A percentile compares a stretch with the other conserved stretches of the same genome.
These are phyloP conservation scores for Arabidopsis lyrata DNA, from an alignment of 441 rosid species.

Conservation along the genomic window DNA sequence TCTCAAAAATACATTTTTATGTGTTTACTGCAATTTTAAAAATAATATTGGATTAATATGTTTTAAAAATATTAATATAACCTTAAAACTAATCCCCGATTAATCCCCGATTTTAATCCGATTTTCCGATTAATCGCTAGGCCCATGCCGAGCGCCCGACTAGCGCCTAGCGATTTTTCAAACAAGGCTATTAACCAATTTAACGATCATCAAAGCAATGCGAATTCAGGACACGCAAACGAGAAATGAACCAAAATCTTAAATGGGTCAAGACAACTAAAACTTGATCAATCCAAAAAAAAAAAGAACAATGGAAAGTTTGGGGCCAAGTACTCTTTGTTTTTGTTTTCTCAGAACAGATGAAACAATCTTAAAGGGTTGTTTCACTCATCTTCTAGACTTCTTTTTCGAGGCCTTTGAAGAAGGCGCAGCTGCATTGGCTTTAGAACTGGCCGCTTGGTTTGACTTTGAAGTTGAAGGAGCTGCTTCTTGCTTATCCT, in stretches of 20 bases:
- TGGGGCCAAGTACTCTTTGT: background rate
- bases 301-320: background rate
- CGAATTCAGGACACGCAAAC: background rate
- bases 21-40: too few relatives aligned
- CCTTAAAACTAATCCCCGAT: too few relatives aligned
- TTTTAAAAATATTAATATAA: too few relatives aligned
- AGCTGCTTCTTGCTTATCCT: slow-evolving; percentile 78
- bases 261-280: slow-evolving; percentile 20
- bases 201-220: background rate
- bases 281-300: slow-evolving; percentile 33
- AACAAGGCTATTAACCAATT: background rate
- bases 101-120: too few relatives aligned
- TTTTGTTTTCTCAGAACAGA: slow-evolving; percentile 8
- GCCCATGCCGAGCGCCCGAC: too few relatives aligned
- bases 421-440: slow-evolving; percentile 47
- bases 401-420: slow-evolving; percentile 45
- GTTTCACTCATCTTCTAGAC: slow-evolving; percentile 42
- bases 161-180: too few relatives aligned
- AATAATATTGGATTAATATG: too few relatives aligned
- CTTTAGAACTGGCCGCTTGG: slow-evolving; percentile 49
- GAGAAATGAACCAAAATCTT: slow-evolving; percentile 33
- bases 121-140: too few relatives aligned
- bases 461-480: slow-evolving; percentile 52
- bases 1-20: too few relatives aligned
- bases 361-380: background rate